Base-by-base conservation (phyloP, 768 basidiomycete genomes). In the Trametes villosa region DNA sequence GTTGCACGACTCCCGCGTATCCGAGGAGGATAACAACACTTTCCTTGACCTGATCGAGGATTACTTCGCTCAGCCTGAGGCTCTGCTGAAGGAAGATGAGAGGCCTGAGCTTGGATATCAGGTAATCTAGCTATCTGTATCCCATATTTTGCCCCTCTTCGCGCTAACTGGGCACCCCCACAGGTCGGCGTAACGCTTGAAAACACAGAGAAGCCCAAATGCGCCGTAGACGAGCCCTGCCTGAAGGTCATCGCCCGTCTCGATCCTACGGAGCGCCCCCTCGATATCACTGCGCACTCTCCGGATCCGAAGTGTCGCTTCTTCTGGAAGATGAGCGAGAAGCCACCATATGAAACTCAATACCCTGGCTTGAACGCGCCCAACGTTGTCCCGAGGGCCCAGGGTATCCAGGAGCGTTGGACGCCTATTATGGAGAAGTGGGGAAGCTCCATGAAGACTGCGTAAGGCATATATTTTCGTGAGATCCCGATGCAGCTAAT, bases 261-360 rank as follows among this genome's bases (percentile, higher is more conserved):
- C 24, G 91, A 91, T 38, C 86, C 87, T 3, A 74, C 81, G 0
- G 92, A 98, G 69, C 76, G 96, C 30, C 96, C 96, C 8, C 74
- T 98, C 51, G 96, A 98, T 72, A 87, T 92, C 57, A 79, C 80
- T 27, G 88, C 81, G 7, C 89, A 92, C 63, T 80, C 83, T 8
- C 92, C 94, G 1, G 96, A 98, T 73, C 96, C 96, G 0, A 98
- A 98, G 74, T 96, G 93, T 72, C 83, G 96, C 63, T 97, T 94
- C 78, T 94, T 94, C 76, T 94, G 90, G 87, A 89, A 81, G 69
- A 92, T 94, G 91, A 79, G 80, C 62, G 81, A 84, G 58, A 76
- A 75, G 15, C 90, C 91, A 1, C 91, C 92, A 4, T 93, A 94
- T 65, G 76, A 87, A 66, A 92, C 92, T 0, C 78, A 81, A 53